Conservation (phyloP, 768 basidiomycete genomes). For the Tephrocybe sp. region DNA sequence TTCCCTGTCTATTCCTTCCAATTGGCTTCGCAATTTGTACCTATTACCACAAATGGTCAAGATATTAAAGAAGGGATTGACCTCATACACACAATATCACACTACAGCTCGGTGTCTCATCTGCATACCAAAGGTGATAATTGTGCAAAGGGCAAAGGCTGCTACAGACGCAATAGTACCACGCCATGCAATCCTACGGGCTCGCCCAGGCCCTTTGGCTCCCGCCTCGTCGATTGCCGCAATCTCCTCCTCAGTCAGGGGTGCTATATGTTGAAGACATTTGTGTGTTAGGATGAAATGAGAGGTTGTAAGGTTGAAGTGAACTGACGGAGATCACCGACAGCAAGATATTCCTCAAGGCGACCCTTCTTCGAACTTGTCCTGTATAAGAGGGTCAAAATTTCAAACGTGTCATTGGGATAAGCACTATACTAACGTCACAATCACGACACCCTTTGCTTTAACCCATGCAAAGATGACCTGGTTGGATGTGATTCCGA, state of each 20-base stretch:
- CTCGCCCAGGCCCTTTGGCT: conserved; percentile 49
- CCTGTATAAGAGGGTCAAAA: conserved; percentile 30
- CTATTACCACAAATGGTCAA: too few relatives aligned
- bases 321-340: conserved; percentile 50
- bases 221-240: conserved; percentile 65
- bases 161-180: too few relatives aligned
- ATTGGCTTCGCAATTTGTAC: too few relatives aligned
- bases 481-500: conserved; percentile 59
- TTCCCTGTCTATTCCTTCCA: too few relatives aligned
- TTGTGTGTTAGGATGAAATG: neutral
- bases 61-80: too few relatives aligned
- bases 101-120: too few relatives aligned
- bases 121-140: too few relatives aligned
- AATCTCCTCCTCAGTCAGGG: conserved; percentile 58
- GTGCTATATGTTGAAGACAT: conserved; percentile 37
- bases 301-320: neutral
- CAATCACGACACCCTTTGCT: conserved; percentile 64
- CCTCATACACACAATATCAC: too few relatives aligned
- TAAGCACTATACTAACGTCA: conserved; percentile 49
- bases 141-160: too few relatives aligned
- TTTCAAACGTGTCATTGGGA: neutral
- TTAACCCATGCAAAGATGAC: conserved; percentile 71
- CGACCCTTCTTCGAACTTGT: conserved; percentile 62
- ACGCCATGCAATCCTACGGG: too few relatives aligned
- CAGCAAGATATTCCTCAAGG: conserved; percentile 66